These are phyloP conservation scores for Takakia lepidozioides DNA, from an alignment of 225 moss, liverwort and hornwort species.

Conservation along the genomic window DNA sequence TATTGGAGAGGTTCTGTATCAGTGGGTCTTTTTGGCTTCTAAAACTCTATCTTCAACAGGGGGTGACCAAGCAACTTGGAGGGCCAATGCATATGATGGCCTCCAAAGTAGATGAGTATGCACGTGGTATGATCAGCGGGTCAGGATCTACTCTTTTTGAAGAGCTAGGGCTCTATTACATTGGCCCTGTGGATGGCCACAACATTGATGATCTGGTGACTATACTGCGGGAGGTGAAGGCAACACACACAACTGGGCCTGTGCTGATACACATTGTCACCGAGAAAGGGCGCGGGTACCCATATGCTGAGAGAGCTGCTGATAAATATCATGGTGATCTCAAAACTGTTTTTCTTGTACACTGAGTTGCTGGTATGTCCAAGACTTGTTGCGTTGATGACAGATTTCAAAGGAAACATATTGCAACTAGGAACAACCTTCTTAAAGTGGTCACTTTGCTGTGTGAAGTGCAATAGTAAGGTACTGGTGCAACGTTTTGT, in stretches of 20 bases:
- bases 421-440: too few species aligned
- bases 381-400: too few species aligned
- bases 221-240: conserved; percentile 26
- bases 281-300: conserved; percentile 42
- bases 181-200: conserved; percentile 40
- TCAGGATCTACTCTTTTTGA: conserved; percentile 32
- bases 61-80: conserved; percentile 36
- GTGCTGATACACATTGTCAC: conserved; percentile 36
- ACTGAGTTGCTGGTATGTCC: not conserved
- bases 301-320: conserved; percentile 31
- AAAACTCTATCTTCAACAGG: too few species aligned
- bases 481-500: too few species aligned
- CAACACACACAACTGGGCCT: conserved; percentile 20
- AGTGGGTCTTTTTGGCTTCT: too few species aligned
- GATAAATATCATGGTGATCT: conserved; percentile 32
- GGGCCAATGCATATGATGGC: conserved; percentile 23
- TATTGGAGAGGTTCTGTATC: not conserved
- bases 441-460: too few species aligned
- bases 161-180: conserved; percentile 39
- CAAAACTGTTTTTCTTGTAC: not conserved
- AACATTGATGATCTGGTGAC: conserved; percentile 34
- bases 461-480: too few species aligned
- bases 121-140: conserved; percentile 39
- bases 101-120: conserved; percentile 40
- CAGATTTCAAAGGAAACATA: too few species aligned